Conservation (phyloP, 345 rosid genomes). For the Lepidium africanum region DNA sequence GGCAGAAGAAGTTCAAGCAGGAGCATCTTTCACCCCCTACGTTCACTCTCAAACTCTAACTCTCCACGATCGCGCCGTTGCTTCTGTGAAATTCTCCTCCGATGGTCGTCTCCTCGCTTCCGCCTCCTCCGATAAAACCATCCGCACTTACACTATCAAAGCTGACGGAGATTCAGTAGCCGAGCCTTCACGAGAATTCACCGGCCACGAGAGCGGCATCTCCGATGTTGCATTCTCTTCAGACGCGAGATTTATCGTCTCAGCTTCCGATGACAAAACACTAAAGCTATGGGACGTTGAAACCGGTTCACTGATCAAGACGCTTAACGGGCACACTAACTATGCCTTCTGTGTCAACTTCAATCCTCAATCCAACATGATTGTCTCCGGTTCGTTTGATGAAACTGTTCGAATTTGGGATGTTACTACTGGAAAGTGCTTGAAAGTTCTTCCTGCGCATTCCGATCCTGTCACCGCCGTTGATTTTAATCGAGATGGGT, state of each 20-base stretch:
- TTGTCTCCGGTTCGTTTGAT: slow-evolving; percentile 89
- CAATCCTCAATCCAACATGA: slow-evolving; percentile 81
- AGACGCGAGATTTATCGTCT: slow-evolving; percentile 76
- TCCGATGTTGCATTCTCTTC: slow-evolving; percentile 90
- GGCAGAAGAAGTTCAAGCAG: slow-evolving; percentile 21
- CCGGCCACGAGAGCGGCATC: slow-evolving; percentile 72
- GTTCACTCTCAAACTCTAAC: slow-evolving; percentile 65
- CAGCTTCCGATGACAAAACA: slow-evolving; percentile 92
- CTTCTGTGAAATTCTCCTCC: slow-evolving; percentile 83
- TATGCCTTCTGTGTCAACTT: slow-evolving; percentile 76
- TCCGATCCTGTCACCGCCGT: slow-evolving; percentile 91
- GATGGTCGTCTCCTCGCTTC: slow-evolving; percentile 85
- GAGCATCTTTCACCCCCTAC: slow-evolving; percentile 54
- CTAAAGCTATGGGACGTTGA: slow-evolving; percentile 87
- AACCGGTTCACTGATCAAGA: slow-evolving; percentile 53
- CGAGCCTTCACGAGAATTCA: slow-evolving; percentile 44
- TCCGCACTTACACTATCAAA: slow-evolving; percentile 59
- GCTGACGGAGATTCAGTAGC: slow-evolving; percentile 22
- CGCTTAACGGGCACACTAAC: slow-evolving; percentile 77
- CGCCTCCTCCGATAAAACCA: slow-evolving; percentile 79
- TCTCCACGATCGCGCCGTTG: slow-evolving; percentile 57
- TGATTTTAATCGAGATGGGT: slow-evolving; percentile 78
- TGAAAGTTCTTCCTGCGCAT: slow-evolving; percentile 89
- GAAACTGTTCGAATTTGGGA: slow-evolving; percentile 97
- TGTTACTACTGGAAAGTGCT: slow-evolving; percentile 72